These are phyloP conservation scores for Coemansia sp. DNA, from an alignment of 192 early-diverging fungal genomes.

Conservation along the genomic window DNA sequence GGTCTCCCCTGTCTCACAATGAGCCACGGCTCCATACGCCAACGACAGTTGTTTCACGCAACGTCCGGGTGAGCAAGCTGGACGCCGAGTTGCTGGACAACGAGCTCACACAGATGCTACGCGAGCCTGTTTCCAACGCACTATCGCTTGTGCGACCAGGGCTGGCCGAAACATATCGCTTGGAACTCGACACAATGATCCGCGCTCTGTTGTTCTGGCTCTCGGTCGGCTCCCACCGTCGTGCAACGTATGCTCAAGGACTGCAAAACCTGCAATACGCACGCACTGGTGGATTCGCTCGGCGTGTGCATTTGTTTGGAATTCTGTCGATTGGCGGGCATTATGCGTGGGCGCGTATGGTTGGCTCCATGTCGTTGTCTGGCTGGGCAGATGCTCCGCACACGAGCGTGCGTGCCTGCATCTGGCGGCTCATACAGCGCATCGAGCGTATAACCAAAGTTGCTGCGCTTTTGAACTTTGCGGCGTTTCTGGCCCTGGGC, in stretches of 20 bases:
- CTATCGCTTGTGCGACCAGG: conserved; percentile 58
- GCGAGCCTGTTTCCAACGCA: conserved; percentile 72
- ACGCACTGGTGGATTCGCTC: conserved; percentile 39
- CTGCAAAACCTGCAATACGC: conserved; percentile 86
- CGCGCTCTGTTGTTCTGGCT: conserved; percentile 71
- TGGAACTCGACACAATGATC: conserved; percentile 69
- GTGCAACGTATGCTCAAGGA: conserved; percentile 77
- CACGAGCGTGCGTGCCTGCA: conserved; percentile 50
- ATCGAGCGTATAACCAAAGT: conserved; percentile 63
- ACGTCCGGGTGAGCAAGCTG: conserved; percentile 73
- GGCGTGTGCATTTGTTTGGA: conserved; percentile 40
- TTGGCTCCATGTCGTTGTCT: conserved; percentile 59
- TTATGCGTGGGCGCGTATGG: conserved; percentile 66
- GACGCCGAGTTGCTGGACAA: conserved; percentile 80
- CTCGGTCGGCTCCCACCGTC: conserved; percentile 64
- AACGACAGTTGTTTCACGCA: conserved; percentile 36
- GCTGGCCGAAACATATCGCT: conserved; percentile 65
- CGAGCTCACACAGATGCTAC: conserved; percentile 73
- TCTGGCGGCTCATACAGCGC: conserved; percentile 60
- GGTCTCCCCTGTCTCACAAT: conserved; percentile 50
- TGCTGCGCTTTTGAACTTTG: conserved; percentile 74
- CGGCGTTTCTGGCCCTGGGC: conserved; percentile 80
- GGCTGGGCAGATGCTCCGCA: conserved; percentile 74
- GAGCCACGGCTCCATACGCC: conserved; percentile 62
- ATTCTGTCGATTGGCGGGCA: conserved; percentile 68